Evolutionary conservation across 768 basidiomycete species (phyloP).

Genomic region (Russula virescens): DNA sequence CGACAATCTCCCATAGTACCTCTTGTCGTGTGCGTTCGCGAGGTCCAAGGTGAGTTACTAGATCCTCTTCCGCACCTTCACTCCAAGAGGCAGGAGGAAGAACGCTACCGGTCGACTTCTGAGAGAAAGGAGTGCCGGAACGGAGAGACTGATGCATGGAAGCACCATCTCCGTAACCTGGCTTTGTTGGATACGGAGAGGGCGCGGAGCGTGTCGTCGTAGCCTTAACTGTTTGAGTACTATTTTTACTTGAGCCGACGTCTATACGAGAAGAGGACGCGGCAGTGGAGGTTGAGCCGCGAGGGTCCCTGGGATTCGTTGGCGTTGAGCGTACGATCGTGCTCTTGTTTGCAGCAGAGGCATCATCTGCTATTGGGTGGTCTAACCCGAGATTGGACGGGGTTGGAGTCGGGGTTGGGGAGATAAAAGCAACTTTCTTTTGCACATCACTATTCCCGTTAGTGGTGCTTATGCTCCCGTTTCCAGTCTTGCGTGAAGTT

Average conservation of each 20-base stretch:
- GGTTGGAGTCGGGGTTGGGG: constrained; percentile 73
- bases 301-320: constrained; percentile 61
- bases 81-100: constrained; percentile 84
- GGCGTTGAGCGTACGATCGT: constrained; percentile 75
- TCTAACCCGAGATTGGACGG: constrained; percentile 44
- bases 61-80: constrained; percentile 89
- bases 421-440: constrained; percentile 87
- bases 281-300: constrained; percentile 59
- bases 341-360: constrained; percentile 47
- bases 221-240: constrained; percentile 40
- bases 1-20: constrained; percentile 94
- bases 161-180: constrained; percentile 37
- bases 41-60: constrained; percentile 88
- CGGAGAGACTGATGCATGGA: constrained; percentile 64
- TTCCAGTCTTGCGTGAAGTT: constrained; percentile 38
- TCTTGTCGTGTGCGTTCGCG: constrained; percentile 94
- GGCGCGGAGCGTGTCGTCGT: constrained; percentile 60
- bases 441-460: constrained; percentile 43
- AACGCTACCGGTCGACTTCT: constrained; percentile 66
- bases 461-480: constrained; percentile 31
- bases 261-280: constrained; percentile 61
- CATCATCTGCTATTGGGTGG: constrained; percentile 46
- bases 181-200: constrained; percentile 53
- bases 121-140: constrained; percentile 77
- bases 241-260: constrained; percentile 40